These are phyloP conservation scores for Erysimum cheiri DNA, from an alignment of 441 rosid species.

Conservation along the genomic window DNA sequence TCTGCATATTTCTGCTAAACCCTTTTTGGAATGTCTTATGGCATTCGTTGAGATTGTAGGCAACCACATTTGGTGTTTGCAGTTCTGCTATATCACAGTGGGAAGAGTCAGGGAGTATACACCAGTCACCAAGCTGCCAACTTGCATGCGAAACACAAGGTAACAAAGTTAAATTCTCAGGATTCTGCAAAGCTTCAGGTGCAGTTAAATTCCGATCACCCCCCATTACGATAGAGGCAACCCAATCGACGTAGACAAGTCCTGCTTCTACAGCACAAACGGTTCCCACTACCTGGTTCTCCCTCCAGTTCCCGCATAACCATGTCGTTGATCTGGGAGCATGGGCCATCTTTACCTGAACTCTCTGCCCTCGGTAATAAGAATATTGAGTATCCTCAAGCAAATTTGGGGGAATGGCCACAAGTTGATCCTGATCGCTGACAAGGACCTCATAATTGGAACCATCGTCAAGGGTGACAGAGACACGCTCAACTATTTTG, in stretches of 20 bases:
- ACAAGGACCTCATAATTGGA: slow-evolving; percentile 66
- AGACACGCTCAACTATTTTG: slow-evolving; percentile 68
- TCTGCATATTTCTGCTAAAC: slow-evolving; percentile 44
- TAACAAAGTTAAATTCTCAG: slow-evolving; percentile 62
- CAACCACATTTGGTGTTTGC: slow-evolving; percentile 35
- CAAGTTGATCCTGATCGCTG: slow-evolving; percentile 60
- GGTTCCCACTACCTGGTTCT: slow-evolving; percentile 68
- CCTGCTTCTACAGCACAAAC: slow-evolving; percentile 71
- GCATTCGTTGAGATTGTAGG: slow-evolving; percentile 35
- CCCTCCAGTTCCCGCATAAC: slow-evolving; percentile 78
- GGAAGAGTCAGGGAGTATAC: slow-evolving; percentile 59
- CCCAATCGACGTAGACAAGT: slow-evolving; percentile 79
- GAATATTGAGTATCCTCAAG: slow-evolving; percentile 75
- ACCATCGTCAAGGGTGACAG: slow-evolving; percentile 76
- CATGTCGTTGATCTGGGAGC: slow-evolving; percentile 66
- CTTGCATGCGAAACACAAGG: slow-evolving; percentile 71
- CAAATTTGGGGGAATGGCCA: slow-evolving; percentile 62
- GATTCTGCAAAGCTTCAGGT: slow-evolving; percentile 62
- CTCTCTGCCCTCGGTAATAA: slow-evolving; percentile 91
- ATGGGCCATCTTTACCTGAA: slow-evolving; percentile 57
- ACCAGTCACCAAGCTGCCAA: slow-evolving; percentile 99
- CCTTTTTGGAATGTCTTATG: slow-evolving; percentile 46
- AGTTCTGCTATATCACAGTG: slow-evolving; percentile 43
- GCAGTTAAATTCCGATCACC: slow-evolving; percentile 47
- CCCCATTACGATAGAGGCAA: slow-evolving; percentile 60